Evolutionary conservation across 305 asterid genomes (phyloP), one percentile per base, ranked within the genome.

Genomic region (Rubia balearica): DNA sequence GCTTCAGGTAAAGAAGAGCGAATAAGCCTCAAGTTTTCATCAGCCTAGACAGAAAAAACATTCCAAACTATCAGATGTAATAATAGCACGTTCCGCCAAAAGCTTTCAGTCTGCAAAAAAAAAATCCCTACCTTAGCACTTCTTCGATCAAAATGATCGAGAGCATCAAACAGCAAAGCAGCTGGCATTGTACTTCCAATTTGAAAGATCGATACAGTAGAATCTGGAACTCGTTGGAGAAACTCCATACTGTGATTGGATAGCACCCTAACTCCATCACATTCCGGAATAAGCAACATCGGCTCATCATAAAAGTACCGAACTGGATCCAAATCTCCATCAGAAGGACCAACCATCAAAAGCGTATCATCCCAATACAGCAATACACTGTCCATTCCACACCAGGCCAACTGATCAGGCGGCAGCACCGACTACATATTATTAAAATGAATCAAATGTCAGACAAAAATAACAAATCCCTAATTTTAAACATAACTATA

Each of bases 371-470:
- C 97, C 97, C 96, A 91, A 80, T 88, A 88, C 53, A 91, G 93
- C 77, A 94, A 83, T 68, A 94, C 88, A 73, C 96, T 89, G 75
- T 94, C 97, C 96, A 88, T 78, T 75, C 99, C 97, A 70, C 97
- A 91, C 97, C 99, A 94, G 77, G 96, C 95, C 75, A 94, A 81
- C 81, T 94, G 98, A 73, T 87, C 96, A 72, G 98, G 97, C 69
- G 97, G 97, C 65, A 94, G 86, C 69, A 94, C 84, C 59, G 98
- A 84, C 98, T 93, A 85, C 49, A 84, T 49, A 75, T 51, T 61
- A 78, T 27, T 49, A 60, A 63, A 77, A 49, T 30, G 45, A 62
- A 63, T 51, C 41, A 61, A 62, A 77, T 72, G 68, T 68, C 33
- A 66, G 81, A 43, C 19, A 8, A 55, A 45, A 24, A 9, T 24